Evolutionary conservation across 2,329 filamentous ascomycete genomes (phyloP), one percentile per base, ranked within the genome.

Genomic region (Diplodia seriata): DNA sequence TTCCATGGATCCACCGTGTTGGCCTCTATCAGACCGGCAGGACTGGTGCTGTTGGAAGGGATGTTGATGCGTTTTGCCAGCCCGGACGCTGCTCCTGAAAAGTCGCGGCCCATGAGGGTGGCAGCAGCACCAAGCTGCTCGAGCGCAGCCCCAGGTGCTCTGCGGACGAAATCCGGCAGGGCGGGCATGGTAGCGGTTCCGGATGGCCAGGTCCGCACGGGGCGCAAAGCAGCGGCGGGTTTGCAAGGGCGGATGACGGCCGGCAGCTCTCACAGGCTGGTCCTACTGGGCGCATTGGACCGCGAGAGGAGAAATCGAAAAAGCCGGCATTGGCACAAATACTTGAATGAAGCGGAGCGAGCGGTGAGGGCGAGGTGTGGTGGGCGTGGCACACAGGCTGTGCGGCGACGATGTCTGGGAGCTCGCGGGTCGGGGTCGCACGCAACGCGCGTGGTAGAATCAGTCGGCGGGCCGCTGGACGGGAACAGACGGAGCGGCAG

Each of bases 1-100:
- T 78, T 85, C 90, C 91, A 97, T 29, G 94, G 92, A 77, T 97
- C 94, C 72, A 82, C 78, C 18, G 83, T 83, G 72, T 82, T 85
- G 65, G 87, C 86, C 73, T 84, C 84, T 50, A 86, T 80, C 66
- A 89, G 77, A 4, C 82, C 84, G 12, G 82, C 74, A n/a, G 86
- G 85, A 69, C 83, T 88, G 59, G 82, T 85, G 69, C 78, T 82
- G 72, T 85, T 87, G 72, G 81, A 82, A 6, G 85, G 84, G 70
- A 89, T 85, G 73, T 85, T 82, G 69, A 89, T 83, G 68, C 87
- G 83, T 73, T 75, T 74, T 29, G 76, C 70, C 62, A 80, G 72
- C 18, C 73, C 72, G 38, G 76, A 74, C 55, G 76, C 70, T 36
- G 71, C 62, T 23, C 74, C 72, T 20, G 68, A 29, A 20, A 63